These are phyloP conservation scores for Thielaviopsis ethacetica DNA, from an alignment of 2,329 filamentous ascomycete genomes.

Conservation along the genomic window DNA sequence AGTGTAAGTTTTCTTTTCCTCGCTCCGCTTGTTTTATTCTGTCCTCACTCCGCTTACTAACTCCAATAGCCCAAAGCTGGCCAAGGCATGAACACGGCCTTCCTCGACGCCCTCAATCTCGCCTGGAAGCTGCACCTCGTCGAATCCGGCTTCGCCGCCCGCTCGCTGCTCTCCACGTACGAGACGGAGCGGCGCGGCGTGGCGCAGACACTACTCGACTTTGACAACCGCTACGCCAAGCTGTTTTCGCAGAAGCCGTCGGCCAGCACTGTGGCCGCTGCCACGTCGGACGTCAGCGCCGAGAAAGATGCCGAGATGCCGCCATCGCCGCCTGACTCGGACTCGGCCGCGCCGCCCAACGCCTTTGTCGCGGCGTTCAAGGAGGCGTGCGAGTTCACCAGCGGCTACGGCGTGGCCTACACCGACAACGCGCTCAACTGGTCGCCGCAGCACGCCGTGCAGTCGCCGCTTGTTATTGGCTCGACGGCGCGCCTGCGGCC, in stretches of 20 bases:
- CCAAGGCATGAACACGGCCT: constrained; percentile 68
- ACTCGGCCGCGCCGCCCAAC: constrained; percentile 38
- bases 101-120: constrained; percentile 70
- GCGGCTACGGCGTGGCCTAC: constrained; percentile 81
- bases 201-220: constrained; percentile 68
- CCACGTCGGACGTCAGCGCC: constrained; percentile 25
- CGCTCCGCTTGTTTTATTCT: constrained; percentile 20
- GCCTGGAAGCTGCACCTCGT: constrained; percentile 95
- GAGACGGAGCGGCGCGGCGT: constrained; percentile 72
- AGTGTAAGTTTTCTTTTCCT: constrained; percentile 33
- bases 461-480: constrained; percentile 54
- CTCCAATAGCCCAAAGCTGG: constrained; percentile 50
- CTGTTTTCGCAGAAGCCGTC: constrained; percentile 71
- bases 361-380: constrained; percentile 85
- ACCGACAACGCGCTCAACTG: constrained; percentile 71
- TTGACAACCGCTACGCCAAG: constrained; percentile 79
- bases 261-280: constrained; percentile 54
- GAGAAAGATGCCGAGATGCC: constrained; percentile 1
- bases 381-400: constrained; percentile 79
- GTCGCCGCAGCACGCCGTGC: constrained; percentile 54
- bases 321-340: neutral
- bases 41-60: constrained; percentile 27
- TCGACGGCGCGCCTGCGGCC: no score
- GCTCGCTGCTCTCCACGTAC: constrained; percentile 66
- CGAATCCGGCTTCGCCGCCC: constrained; percentile 62